Conservation (phyloP, 2,329 filamentous ascomycete genomes). For the Ophiostoma ips region DNA sequence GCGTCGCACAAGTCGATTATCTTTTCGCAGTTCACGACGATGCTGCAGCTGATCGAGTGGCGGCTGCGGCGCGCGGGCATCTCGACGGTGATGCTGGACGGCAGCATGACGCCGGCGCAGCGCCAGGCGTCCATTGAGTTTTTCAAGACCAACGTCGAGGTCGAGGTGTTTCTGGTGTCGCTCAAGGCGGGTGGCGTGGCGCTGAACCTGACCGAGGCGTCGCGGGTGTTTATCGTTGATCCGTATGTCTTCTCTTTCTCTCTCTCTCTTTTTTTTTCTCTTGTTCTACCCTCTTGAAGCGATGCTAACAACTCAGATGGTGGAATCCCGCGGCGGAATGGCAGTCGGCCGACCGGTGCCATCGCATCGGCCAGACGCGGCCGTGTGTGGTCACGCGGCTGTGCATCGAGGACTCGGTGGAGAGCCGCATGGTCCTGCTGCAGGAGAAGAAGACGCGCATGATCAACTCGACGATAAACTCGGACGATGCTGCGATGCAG, state of each 20-base stretch:
- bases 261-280: too few species aligned
- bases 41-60: slow-evolving; percentile 96
- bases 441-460: slow-evolving; percentile 98
- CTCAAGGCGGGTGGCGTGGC: slow-evolving; percentile 94
- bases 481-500: slow-evolving; percentile 81
- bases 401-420: slow-evolving; percentile 93
- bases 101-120: slow-evolving; percentile 89
- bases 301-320: too few species aligned
- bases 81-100: slow-evolving; percentile 95
- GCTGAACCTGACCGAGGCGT: slow-evolving; percentile 88
- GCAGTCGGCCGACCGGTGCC: slow-evolving; percentile 89
- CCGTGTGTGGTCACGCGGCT: slow-evolving; percentile 90
- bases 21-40: slow-evolving; percentile 93
- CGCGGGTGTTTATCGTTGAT: slow-evolving; percentile 88
- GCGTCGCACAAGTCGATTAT: slow-evolving; percentile 93
- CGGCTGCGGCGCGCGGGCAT: slow-evolving; percentile 91
- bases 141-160: slow-evolving; percentile 89
- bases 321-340: slow-evolving; percentile 99
- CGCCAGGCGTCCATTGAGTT: slow-evolving; percentile 88
- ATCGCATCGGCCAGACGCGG: slow-evolving; percentile 88
- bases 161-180: slow-evolving; percentile 92
- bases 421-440: slow-evolving; percentile 85
- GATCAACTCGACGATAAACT: slow-evolving; percentile 95
- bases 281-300: too few species aligned
- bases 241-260: too few species aligned